Evolutionary conservation across 768 basidiomycete species (phyloP).

Genomic region (Strobilomyces confusus): DNA sequence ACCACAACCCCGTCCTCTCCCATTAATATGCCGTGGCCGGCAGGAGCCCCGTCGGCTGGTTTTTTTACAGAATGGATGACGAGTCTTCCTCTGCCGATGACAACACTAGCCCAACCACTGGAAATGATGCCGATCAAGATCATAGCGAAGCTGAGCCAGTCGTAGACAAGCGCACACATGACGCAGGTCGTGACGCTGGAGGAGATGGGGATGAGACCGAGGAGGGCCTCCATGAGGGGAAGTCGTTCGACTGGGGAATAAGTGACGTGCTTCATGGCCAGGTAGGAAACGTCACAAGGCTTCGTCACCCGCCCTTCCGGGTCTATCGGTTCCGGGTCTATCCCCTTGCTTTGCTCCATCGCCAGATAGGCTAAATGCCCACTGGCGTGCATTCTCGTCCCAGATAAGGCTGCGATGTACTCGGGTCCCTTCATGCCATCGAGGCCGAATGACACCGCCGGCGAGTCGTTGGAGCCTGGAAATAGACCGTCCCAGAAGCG

Average conservation of each 20-base stretch:
- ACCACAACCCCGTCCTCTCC: constrained; percentile 21
- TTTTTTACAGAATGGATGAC: constrained; percentile 9
- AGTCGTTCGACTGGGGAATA: constrained; percentile 1
- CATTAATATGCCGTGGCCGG: constrained; percentile 29
- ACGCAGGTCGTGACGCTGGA: constrained; percentile 15
- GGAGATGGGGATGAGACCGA: constrained; percentile 25
- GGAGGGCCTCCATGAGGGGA: constrained; percentile 6
- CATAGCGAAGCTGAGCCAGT: constrained; percentile 30
- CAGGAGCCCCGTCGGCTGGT: constrained; percentile 14
- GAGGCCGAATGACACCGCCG: constrained; percentile 26
- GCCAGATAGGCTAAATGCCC: constrained; percentile 27
- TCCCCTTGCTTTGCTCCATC: constrained; percentile 10
- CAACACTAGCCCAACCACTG: constrained; percentile 25
- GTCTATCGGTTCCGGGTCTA: neutral
- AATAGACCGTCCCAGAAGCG: constrained; percentile 32
- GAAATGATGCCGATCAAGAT: constrained; percentile 33
- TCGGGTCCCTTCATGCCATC: constrained; percentile 27
- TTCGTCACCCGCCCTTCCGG: constrained; percentile 14
- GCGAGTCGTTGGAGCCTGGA: constrained; percentile 27
- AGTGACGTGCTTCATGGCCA: constrained; percentile 12
- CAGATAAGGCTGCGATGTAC: constrained; percentile 28
- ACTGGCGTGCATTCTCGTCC: constrained; percentile 20
- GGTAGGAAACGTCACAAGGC: constrained; percentile 14
- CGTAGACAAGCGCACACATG: constrained; percentile 13
- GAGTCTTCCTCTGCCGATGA: constrained; percentile 27